A percentile compares a stretch with the other conserved stretches of the same genome.
Conservation (phyloP, 2,329 filamentous ascomycete species). For the Nannizzia gypsea region DNA sequence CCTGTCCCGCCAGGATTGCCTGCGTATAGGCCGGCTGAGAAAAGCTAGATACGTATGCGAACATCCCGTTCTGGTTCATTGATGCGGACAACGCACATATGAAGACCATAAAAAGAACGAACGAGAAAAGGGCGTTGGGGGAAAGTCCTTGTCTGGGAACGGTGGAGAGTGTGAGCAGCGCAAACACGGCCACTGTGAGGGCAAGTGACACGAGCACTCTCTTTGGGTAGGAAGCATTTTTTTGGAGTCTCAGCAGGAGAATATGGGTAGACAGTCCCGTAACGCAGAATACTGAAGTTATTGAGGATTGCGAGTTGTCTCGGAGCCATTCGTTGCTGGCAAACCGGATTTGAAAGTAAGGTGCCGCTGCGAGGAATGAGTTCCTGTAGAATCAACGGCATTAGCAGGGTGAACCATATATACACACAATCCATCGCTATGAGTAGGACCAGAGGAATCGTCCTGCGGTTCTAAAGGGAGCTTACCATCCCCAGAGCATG, state of each 20-base stretch:
- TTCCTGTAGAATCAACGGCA: conserved; percentile 51
- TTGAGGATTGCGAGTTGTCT: conserved; percentile 76
- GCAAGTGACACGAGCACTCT: conserved; percentile 67
- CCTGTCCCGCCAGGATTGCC: conserved; percentile 91
- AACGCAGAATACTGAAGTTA: conserved; percentile 73
- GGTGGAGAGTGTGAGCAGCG: conserved; percentile 69
- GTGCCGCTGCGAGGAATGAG: conserved; percentile 92
- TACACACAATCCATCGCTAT: background rate
- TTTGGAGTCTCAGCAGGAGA: conserved; percentile 67
- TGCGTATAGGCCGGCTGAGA: conserved; percentile 82
- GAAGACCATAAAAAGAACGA: conserved; percentile 72
- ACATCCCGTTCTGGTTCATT: conserved; percentile 84
- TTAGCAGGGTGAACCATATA: background rate
- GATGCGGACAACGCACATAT: conserved; percentile 68
- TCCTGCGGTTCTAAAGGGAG: conserved; percentile 8
- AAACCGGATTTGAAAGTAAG: conserved; percentile 84
- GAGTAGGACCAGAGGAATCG: background rate
- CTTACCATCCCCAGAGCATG: conserved; percentile 96
- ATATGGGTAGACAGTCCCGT: conserved; percentile 69
- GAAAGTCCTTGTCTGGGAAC: conserved; percentile 51
- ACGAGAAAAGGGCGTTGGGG: conserved; percentile 59
- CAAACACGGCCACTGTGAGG: conserved; percentile 67
- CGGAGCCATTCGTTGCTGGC: conserved; percentile 56
- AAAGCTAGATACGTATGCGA: conserved; percentile 81
- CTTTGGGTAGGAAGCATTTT: conserved; percentile 72